Percentiles rank a stretch among this genome's conserved stretches.
Conservation (phyloP, 2,329 filamentous ascomycete genomes). For the Paracoccidioides brasiliensis region DNA sequence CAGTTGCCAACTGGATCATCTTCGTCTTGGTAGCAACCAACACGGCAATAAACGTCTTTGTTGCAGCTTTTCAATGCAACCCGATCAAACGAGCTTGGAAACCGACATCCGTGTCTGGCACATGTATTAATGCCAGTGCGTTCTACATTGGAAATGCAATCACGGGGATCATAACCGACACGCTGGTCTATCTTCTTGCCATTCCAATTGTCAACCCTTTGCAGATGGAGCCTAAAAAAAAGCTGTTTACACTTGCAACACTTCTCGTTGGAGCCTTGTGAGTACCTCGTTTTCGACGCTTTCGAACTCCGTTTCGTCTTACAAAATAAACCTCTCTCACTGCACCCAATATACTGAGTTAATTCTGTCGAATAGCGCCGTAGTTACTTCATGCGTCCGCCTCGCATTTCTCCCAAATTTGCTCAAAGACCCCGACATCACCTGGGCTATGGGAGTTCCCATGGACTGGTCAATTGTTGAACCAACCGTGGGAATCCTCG, state of each 20-base stretch:
- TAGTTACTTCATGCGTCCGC: conserved; percentile 1
- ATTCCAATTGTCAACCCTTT: conserved; percentile 2
- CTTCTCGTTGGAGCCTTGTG: conserved; percentile 3
- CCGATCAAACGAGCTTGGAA: not conserved
- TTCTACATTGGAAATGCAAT: conserved; percentile 2
- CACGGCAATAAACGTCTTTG: not conserved
- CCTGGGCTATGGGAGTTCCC: conserved; percentile 3
- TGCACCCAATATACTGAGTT: not conserved
- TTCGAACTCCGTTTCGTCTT: too few relatives aligned
- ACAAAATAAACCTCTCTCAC: not conserved
- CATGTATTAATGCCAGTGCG: conserved; percentile 1
- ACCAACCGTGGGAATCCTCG: conserved; percentile 1
- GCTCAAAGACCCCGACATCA: not conserved
- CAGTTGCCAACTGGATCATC: conserved; percentile 1
- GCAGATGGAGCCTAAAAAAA: conserved; percentile 1
- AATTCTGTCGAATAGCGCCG: not conserved
- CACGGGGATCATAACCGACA: conserved; percentile 3
- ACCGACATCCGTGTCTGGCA: not conserved
- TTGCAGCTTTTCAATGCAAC: conserved; percentile 1
- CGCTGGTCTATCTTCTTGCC: not conserved
- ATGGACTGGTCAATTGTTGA: conserved; percentile 2
- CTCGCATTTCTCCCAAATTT: not conserved
- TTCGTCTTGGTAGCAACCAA: not conserved
- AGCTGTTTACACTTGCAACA: not conserved
- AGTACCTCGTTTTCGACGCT: not conserved